A percentile compares a stretch with the other conserved stretches of the same genome.
Evolutionary conservation across 2,329 filamentous ascomycete species (phyloP).

Genomic region (Leptographium lundbergii): DNA sequence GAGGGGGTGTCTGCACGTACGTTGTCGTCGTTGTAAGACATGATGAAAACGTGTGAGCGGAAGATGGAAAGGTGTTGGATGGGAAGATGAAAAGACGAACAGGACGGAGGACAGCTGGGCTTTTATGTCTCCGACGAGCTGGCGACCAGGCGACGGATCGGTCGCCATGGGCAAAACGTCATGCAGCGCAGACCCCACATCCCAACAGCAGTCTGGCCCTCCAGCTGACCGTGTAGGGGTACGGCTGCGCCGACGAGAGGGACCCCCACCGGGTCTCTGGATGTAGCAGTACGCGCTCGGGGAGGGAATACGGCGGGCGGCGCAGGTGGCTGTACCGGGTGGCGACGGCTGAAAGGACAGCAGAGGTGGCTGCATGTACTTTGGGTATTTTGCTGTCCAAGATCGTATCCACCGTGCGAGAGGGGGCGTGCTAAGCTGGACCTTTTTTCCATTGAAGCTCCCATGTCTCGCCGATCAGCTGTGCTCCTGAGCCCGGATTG

Average conservation of each 20-base stretch:
- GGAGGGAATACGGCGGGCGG: too few species aligned
- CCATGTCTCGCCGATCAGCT: neutral
- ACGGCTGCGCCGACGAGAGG: neutral
- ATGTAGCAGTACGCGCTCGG: neutral
- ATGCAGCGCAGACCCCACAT: neutral
- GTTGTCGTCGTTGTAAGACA: neutral
- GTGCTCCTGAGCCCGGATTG: neutral
- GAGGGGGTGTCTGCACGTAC: neutral
- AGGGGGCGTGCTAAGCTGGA: neutral
- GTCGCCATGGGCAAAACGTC: neutral
- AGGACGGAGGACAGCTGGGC: neutral
- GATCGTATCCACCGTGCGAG: neutral
- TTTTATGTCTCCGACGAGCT: neutral
- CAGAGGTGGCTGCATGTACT: neutral
- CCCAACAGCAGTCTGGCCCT: neutral
- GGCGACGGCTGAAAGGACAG: neutral
- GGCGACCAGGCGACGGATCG: neutral
- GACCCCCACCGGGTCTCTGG: neutral
- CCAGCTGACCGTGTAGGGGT: neutral
- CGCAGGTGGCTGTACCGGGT: neutral
- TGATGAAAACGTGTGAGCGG: neutral
- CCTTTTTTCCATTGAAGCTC: neutral
- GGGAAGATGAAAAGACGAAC: neutral
- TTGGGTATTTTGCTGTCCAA: neutral
- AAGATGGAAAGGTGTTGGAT: neutral